phyloP scores from a whole-genome alignment of 352 stramenopile genomes.

The Albugo candida region DNA sequence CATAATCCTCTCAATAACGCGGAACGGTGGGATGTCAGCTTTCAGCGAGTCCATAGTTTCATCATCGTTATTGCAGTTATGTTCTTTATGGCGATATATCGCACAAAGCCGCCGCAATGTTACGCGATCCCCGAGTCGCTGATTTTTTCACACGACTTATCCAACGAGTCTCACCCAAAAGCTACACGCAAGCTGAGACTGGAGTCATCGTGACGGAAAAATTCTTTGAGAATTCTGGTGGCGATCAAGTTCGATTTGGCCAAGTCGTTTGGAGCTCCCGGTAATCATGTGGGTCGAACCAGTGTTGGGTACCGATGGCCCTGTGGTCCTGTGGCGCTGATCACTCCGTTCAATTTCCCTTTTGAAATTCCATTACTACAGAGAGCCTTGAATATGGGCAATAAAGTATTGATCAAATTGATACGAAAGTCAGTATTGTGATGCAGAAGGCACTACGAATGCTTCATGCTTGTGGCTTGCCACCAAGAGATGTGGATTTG shows the following conservation, averaged over 20 bases:
- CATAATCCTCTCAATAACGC: constrained; percentile 98
- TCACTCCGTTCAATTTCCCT: constrained; percentile 97
- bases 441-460: constrained; percentile 96
- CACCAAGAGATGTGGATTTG: constrained; percentile 89
- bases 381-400: constrained; percentile 96
- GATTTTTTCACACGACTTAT: constrained; percentile 94
- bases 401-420: constrained; percentile 93
- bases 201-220: constrained; percentile 87
- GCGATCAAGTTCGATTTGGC: constrained; percentile 94
- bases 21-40: constrained; percentile 66
- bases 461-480: constrained; percentile 91
- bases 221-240: constrained; percentile 96
- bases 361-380: constrained; percentile 98
- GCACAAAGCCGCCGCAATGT: constrained; percentile 57
- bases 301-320: constrained; percentile 92
- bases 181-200: constrained; percentile 84
- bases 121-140: constrained; percentile 77
- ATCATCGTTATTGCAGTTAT: constrained; percentile 12
- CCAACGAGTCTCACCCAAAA: constrained; percentile 94
- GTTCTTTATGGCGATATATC: constrained; percentile 60
- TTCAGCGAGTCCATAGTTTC: not conserved
- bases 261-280: constrained; percentile 87
- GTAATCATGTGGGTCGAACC: constrained; percentile 92
- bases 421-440: constrained; percentile 91
- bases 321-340: constrained; percentile 88